These are phyloP conservation scores for Neurospora tetrasperma DNA, from an alignment of 495 filamentous ascomycete genomes.

Conservation along the genomic window DNA sequence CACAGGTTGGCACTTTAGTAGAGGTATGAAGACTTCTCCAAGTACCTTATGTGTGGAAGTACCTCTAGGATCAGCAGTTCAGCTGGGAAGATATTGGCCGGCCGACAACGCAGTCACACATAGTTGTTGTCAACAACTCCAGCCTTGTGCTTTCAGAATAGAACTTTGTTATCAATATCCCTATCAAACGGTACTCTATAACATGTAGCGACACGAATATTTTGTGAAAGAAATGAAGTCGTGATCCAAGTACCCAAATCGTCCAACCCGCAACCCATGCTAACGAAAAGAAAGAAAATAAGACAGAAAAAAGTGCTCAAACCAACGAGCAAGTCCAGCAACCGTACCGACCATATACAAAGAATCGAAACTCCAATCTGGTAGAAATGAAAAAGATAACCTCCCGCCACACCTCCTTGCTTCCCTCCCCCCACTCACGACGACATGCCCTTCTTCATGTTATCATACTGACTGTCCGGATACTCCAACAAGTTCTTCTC, in stretches of 20 bases:
- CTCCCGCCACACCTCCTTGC: not conserved
- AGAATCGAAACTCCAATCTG: not conserved
- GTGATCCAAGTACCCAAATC: not conserved
- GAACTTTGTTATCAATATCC: not conserved
- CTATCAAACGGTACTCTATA: not conserved
- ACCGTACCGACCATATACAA: not conserved
- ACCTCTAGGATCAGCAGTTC: too few species aligned
- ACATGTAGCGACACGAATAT: too few species aligned
- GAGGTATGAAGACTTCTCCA: too few species aligned
- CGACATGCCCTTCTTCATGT: constrained; percentile 20
- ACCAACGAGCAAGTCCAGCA: not conserved
- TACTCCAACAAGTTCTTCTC: constrained; percentile 30
- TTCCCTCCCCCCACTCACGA: not conserved
- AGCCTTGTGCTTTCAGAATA: not conserved
- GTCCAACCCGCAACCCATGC: not conserved
- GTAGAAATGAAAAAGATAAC: not conserved
- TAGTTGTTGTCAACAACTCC: not conserved
- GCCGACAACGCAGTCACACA: too few species aligned
- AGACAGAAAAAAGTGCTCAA: not conserved
- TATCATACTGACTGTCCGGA: constrained; percentile 33
- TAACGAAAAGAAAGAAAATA: not conserved
- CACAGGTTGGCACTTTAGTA: too few species aligned
- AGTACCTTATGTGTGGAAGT: too few species aligned
- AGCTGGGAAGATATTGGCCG: too few species aligned
- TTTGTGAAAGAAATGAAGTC: not conserved